Evolutionary conservation across 2,329 filamentous ascomycete genomes (phyloP), one percentile per base, ranked within the genome.

Genomic region (Diaporthe amygdali): DNA sequence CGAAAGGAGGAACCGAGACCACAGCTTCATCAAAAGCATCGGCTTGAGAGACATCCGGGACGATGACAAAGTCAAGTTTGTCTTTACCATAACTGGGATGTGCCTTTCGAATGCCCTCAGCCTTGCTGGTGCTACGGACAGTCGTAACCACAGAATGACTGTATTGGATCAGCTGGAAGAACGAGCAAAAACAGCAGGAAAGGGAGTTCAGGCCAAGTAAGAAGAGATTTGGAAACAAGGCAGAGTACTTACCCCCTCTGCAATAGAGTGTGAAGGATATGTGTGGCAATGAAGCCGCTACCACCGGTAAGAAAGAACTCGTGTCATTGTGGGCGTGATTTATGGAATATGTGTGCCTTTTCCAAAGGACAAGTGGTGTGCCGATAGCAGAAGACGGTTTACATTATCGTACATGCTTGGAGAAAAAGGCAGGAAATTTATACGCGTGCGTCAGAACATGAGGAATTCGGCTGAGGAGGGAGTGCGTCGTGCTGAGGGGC

Each of bases 31-130:
- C 88, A 75, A 96, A 96, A 34, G 93, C 93, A 27, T 88, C 88
- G 30, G 90, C 86, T 73, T 89, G 78, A 0, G 92, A 91, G 74
- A 97, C 91, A 75, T 97, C 93, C 59, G 90, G 86, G 17, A 96
- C 92, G 72, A 96, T 88, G 52, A 78, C 82, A 69, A 82, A 85
- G 4, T 81, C 80, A 2, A 85, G 68, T 1, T 46, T 81, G 8
- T 74, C 64, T 70, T 88, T 86, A 1, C 86, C 82, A 12, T 83
- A 81, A 34, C 80, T 76, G 0, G 79, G 77, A 41, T 86, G 78
- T 0, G 83, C 83, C 3, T 82, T 74, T 51, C 83, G 73, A 61
- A 88, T 83, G 4, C 79, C 79, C 5, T 81, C 74, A 2, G 84
- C 86, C 72, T 88, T 89, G 41, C 81, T 82, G 34, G 84, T 74